Percentiles rank a stretch among this genome's conserved stretches.
Conservation (phyloP, 73 alveolate species). For the Tetrahymena thermophila region DNA sequence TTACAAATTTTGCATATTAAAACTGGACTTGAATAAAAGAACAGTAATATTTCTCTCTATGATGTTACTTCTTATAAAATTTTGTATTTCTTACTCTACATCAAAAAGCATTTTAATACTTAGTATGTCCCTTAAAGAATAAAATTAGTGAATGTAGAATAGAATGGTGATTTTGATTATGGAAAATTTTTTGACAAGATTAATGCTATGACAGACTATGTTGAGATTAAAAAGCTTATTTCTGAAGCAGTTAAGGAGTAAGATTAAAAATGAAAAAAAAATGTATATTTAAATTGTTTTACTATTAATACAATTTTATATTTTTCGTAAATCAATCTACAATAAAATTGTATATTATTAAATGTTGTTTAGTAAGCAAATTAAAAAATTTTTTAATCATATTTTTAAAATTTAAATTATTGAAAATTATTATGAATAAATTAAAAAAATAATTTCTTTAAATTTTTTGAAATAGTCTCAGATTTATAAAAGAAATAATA, state of each 20-base stretch:
- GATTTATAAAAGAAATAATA: background rate
- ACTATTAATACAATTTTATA: no score
- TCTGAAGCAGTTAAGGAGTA: background rate
- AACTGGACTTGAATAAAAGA: background rate
- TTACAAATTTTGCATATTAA: background rate
- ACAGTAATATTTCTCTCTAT: background rate
- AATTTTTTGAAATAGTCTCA: background rate
- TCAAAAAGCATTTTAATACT: background rate
- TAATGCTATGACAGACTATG: background rate
- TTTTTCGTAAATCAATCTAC: no score
- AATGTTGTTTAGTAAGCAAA: no score
- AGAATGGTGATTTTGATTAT: background rate
- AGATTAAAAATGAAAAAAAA: background rate
- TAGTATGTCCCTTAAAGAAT: background rate
- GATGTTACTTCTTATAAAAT: background rate
- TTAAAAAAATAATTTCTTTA: background rate
- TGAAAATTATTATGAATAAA: no score
- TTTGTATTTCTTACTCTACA: background rate
- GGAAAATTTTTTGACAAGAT: background rate
- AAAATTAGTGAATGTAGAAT: background rate
- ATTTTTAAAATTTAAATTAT: no score
- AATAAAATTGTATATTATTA: no score
- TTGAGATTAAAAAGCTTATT: background rate
- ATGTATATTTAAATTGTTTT: no score
- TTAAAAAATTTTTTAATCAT: no score